These are phyloP conservation scores for Aspergillus caelatus DNA, from an alignment of 2,329 filamentous ascomycete species.

Conservation along the genomic window DNA sequence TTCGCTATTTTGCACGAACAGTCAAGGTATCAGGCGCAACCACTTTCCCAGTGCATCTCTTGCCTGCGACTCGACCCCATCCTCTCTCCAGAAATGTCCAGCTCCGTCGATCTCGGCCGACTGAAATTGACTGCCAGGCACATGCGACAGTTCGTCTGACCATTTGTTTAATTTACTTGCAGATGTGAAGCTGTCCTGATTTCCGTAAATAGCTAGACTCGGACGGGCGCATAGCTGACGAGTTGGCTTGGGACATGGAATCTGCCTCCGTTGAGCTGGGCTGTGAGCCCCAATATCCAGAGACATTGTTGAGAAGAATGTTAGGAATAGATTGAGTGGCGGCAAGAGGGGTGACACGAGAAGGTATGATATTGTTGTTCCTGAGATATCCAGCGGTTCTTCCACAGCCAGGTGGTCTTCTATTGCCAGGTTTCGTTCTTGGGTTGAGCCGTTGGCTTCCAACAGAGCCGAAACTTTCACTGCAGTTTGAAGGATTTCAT, in stretches of 20 bases:
- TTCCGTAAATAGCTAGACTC: slow-evolving; percentile 74
- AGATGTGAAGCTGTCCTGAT: slow-evolving; percentile 73
- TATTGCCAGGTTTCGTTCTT: neutral
- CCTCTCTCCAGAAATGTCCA: slow-evolving; percentile 67
- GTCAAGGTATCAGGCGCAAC: slow-evolving; percentile 31
- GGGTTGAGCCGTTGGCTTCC: slow-evolving; percentile 47
- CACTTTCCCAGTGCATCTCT: slow-evolving; percentile 45
- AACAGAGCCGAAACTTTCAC: slow-evolving; percentile 68
- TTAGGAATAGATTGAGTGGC: slow-evolving; percentile 62
- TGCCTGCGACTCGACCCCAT: slow-evolving; percentile 49
- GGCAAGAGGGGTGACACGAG: slow-evolving; percentile 67
- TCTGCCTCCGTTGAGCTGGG: slow-evolving; percentile 30
- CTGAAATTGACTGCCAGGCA: slow-evolving; percentile 50
- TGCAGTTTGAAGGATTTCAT: slow-evolving; percentile 72
- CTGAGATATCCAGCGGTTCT: slow-evolving; percentile 20
- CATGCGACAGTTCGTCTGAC: slow-evolving; percentile 57
- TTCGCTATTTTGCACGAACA: neutral
- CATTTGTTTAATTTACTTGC: slow-evolving; percentile 67
- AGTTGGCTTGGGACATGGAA: slow-evolving; percentile 48
- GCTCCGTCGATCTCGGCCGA: slow-evolving; percentile 55
- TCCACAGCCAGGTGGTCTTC: slow-evolving; percentile 11
- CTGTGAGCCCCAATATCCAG: slow-evolving; percentile 31
- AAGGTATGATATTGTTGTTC: slow-evolving; percentile 49
- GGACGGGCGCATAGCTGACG: slow-evolving; percentile 60
- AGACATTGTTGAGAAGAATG: slow-evolving; percentile 58